Conservation (phyloP, 1,139 yeast species). For the Geotrichum klebahnii region DNA sequence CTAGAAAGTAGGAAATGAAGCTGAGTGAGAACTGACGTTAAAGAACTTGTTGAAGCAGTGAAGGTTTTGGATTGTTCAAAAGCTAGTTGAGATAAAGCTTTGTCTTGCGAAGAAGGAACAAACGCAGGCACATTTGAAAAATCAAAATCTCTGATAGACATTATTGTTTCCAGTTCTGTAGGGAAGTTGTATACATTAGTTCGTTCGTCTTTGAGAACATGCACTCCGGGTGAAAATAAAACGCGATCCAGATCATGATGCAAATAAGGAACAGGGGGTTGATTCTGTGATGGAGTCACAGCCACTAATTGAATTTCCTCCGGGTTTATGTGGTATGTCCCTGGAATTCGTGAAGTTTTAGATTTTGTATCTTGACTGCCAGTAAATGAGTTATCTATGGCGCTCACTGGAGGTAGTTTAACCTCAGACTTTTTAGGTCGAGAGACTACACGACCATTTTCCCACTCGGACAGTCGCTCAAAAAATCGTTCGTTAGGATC, state of each 20-base stretch:
- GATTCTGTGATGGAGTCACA: slow-evolving; percentile 18
- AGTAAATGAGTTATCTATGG: too few species aligned
- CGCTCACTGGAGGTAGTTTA: neutral
- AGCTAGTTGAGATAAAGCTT: slow-evolving; percentile 50
- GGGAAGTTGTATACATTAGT: slow-evolving; percentile 69
- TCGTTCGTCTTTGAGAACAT: slow-evolving; percentile 71
- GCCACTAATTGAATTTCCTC: slow-evolving; percentile 5
- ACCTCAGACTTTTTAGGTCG: neutral
- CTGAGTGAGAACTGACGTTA: slow-evolving; percentile 73
- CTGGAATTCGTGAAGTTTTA: too few species aligned
- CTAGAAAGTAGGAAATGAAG: slow-evolving; percentile 67
- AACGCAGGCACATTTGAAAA: slow-evolving; percentile 55
- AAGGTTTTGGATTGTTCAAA: slow-evolving; percentile 44
- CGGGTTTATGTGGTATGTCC: slow-evolving; percentile 1
- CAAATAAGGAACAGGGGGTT: slow-evolving; percentile 45
- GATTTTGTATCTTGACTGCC: too few species aligned
- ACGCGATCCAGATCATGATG: slow-evolving; percentile 65
- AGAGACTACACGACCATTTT: neutral
- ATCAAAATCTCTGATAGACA: slow-evolving; percentile 65
- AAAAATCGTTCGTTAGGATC: slow-evolving; percentile 6
- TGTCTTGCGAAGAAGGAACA: slow-evolving; percentile 66
- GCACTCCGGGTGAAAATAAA: slow-evolving; percentile 79
- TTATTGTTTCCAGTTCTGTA: slow-evolving; percentile 56
- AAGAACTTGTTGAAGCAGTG: slow-evolving; percentile 81
- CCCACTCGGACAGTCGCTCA: slow-evolving; percentile 8